Base-by-base conservation (phyloP, 108 stramenopile genomes). In the Conticribra weissflogii region DNA sequence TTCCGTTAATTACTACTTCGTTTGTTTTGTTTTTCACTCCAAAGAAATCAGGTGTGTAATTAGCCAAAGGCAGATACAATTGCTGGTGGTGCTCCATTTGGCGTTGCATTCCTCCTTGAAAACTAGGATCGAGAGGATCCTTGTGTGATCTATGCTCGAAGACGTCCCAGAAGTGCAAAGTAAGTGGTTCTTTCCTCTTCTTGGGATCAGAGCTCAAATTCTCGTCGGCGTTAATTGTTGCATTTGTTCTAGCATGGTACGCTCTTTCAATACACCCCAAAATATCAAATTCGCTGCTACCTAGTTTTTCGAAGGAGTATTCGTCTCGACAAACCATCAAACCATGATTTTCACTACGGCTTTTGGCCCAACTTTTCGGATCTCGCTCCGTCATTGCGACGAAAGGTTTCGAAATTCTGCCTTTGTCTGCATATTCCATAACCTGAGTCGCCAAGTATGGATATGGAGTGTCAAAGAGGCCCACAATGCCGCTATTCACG, bases 401-500 rank as follows among this genome's bases (percentile, higher is more conserved):
- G 4, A 78, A 51, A 23, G 77, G 47, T 54, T 47, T 34, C 2
- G 31, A 2, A 0, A 23, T 29, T 8, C 76, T 45, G 3, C 22
- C 59, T 47, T 59, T 21, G 14, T 59, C 32, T 16, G 64, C 54
- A 30, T 66, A 18, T 3, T 66, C 63, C 59, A 78, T 59, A 2
- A 78, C 50, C 47, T 78, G 63, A 8, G 63, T 36, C 33, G 77
- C 69, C 21, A 78, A 34, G 27, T 66, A 71, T 23, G 77, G 77
- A 55, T 78, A 78, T 9, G 77, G 77, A 8, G 77, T 78, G n/a
- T 78, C 77, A 60, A 78, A 78, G 44, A 78, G 47, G 34, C 77
- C 77, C 2, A 78, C 59, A 16, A 78, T 36, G 3, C 64, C 63
- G 49, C 69, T 71, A 30, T 71, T 63, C 8, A 71, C 24, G 2